Evolutionary conservation across 805 yeast species (phyloP), one percentile per base, ranked within the genome.

Genomic region (Ogataea henricii): DNA sequence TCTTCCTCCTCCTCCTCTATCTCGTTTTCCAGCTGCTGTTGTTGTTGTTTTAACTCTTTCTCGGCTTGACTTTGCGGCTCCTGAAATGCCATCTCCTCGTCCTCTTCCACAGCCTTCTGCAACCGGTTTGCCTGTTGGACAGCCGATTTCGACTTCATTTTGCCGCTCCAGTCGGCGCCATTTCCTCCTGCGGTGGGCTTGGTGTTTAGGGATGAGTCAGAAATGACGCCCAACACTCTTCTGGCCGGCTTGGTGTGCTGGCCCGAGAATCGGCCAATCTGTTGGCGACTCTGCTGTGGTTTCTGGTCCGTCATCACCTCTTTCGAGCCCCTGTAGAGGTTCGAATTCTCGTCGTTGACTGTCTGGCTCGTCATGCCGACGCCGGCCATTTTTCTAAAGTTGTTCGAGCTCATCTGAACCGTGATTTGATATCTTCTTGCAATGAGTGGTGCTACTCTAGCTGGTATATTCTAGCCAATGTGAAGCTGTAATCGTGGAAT

Each of bases 201-300:
- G 16, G 55, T 52, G 43, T 63, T 63, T 30, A 64, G 44, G 13
- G 58, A 50, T 29, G 60, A 53, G 32, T 60, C 60, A 1, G 67
- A 60, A 21, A 64, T 53, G 14, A 62, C 59, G 4, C 68, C 66
- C 16, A 64, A 51, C 2, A 55, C 65, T 40, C 54, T 58, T 53
- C 68, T 59, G 26, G 57, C 34, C 40, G 51, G 48, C 18, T 23
- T 40, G 8, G 34, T 21, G 6, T 30, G 29, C n/a, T 18, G n/a
- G 14, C 32, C 23, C 27, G 29, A 39, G 23, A 43, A 41, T 46
- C 30, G 39, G 55, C n/a, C 32, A 45, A 21, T 47, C 21, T 34
- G 37, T 10, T 8, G 17, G 9, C 35, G 35, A 16, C 7, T 16
- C 35, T 32, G n/a, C 8, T 32, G 30, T 13, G 30, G 13, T 14